Conservation (phyloP, 139 green algal species). For the Bryopsis sp. region DNA sequence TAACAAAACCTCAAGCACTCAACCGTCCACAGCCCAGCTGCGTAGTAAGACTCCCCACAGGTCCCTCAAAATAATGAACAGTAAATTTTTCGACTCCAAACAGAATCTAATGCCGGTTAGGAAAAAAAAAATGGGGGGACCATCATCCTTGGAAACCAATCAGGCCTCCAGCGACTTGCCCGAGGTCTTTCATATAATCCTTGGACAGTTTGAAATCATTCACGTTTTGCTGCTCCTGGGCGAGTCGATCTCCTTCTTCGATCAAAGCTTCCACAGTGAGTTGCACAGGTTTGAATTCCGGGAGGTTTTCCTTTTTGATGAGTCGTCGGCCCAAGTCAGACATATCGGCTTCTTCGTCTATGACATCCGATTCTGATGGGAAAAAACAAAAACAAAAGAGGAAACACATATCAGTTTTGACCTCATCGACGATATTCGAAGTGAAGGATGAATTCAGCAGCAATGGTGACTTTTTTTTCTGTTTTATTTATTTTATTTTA, state of each 20-base stretch:
- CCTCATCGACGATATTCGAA: no score
- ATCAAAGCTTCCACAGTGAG: slow-evolving; percentile 44
- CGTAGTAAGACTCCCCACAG: no score
- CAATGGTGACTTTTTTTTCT: no score
- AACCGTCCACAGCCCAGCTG: no score
- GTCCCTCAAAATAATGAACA: no score
- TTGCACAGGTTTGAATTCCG: slow-evolving; percentile 47
- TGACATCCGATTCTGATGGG: slow-evolving; percentile 24
- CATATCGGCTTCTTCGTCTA: slow-evolving; percentile 31
- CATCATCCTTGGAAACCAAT: slow-evolving; percentile 23
- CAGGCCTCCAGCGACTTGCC: no score
- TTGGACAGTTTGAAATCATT: slow-evolving; percentile 40
- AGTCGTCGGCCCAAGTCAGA: slow-evolving; percentile 28
- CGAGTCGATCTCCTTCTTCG: slow-evolving; percentile 21
- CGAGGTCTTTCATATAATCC: slow-evolving; percentile 49
- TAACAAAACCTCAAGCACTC: no score
- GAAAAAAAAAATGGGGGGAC: no score
- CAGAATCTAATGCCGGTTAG: no score
- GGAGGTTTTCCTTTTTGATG: slow-evolving; percentile 31
- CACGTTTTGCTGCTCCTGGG: slow-evolving; percentile 31
- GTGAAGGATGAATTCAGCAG: no score
- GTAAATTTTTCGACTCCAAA: no score
- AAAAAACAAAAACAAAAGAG: background rate
- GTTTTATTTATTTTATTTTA: no score
- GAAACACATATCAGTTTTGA: background rate